Base-by-base conservation (phyloP, 805 yeast genomes). In the Wilhelminamyces savonicus region DNA sequence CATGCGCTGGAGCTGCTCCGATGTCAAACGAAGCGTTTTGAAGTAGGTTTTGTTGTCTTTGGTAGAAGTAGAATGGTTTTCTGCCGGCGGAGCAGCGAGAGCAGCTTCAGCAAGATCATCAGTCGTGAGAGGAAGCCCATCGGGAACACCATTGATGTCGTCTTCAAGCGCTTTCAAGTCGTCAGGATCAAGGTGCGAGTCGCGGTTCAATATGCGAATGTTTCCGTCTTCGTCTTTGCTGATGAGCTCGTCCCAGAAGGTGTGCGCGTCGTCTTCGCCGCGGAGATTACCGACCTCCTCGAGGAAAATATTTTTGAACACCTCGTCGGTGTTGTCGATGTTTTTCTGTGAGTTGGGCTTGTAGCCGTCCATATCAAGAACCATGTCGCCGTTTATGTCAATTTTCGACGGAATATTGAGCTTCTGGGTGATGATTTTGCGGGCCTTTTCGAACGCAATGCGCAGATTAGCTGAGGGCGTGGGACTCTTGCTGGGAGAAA, bases 341-440 rank as follows among this genome's bases (percentile, higher is more conserved):
- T 81, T 85, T 41, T 78, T 76, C 29, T 78, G 82, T 10, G 66
- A 49, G 44, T 80, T 86, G 20, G 94, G 82, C 56, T 88, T 90
- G 59, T 92, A 92, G 12, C 98, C 98, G 44, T 87, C 94, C 79
- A 90, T 85, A 58, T 92, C 98, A 26, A 92, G 61, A 24, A 87
- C 73, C 43, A 92, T 68, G 49, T 87, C 95, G 9, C 98, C 98
- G 46, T 85, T 83, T 37, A 81, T 79, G 39, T 84, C 94, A 21
- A 88, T 72, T 41, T 78, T 84, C 17, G 94, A 79, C 1, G 97
- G 96, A 19, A 92, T 87, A 48, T 87, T 84, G 41, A 85, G 65
- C 48, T 70, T 77, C 41, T 74, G 71, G 16, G 90, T 75, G 8
- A 17, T 17, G 15, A 85, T 61, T 24, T 74, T 74, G 35, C 69